Percentiles rank a stretch among this genome's conserved stretches.
phyloP scores from a whole-genome alignment of 2,329 filamentous ascomycete genomes.

The Fusarium drepaniforme region DNA sequence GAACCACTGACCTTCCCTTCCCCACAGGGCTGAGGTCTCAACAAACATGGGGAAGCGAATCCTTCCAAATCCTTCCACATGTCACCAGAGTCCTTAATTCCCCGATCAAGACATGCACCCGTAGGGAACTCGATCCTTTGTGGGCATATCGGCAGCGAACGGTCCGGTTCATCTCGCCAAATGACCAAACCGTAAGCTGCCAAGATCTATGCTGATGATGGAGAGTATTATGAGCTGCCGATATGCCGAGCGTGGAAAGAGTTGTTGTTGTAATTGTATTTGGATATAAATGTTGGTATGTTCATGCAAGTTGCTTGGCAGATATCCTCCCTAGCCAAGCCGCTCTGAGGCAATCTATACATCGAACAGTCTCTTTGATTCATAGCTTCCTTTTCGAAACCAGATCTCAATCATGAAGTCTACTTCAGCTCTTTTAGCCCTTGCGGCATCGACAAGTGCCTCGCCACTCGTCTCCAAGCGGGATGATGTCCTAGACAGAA shows the following conservation, averaged over 20 bases:
- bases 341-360: background rate
- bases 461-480: slow-evolving; percentile 1
- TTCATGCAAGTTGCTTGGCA: background rate
- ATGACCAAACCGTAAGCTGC: background rate
- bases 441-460: background rate
- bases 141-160: background rate
- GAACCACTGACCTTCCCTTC: background rate
- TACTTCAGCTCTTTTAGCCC: background rate
- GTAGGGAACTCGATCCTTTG: background rate
- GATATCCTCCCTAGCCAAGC: background rate
- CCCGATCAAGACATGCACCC: background rate
- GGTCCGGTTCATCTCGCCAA: background rate
- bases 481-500: background rate
- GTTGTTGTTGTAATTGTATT: background rate
- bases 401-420: slow-evolving; percentile 10
- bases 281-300: background rate
- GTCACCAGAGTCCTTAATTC: background rate
- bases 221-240: background rate
- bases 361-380: background rate
- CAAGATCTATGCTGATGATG: background rate
- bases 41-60: background rate
- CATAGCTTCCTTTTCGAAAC: background rate
- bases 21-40: background rate
- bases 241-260: background rate
- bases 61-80: background rate